phyloP scores from a whole-genome alignment of 2,329 filamentous ascomycete species.

The Cladophialophora carrionii region DNA sequence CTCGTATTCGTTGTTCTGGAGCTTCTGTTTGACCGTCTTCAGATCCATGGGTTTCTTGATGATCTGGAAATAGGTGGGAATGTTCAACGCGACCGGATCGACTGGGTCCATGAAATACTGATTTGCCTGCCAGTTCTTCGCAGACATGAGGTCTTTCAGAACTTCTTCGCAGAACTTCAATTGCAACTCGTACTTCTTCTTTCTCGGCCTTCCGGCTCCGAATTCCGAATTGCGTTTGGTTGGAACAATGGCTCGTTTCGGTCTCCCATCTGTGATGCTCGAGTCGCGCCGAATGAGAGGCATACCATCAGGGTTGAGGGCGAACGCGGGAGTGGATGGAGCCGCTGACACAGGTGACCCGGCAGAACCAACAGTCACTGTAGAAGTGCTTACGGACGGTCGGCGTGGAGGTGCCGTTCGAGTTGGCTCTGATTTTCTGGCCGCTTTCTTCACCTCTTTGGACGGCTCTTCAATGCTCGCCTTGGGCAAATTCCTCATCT shows the following conservation, averaged over 20 bases:
- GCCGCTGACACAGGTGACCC: conserved; percentile 52
- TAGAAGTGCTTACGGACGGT: conserved; percentile 49
- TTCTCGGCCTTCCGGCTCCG: conserved; percentile 78
- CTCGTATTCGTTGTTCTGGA: conserved; percentile 76
- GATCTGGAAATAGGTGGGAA: conserved; percentile 87
- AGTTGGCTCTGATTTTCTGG: conserved; percentile 46
- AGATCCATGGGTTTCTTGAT: conserved; percentile 98
- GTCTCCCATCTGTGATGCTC: conserved; percentile 74
- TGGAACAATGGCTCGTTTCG: conserved; percentile 91
- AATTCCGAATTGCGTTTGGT: conserved; percentile 95
- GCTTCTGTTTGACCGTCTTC: conserved; percentile 75
- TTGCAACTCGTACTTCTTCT: conserved; percentile 85
- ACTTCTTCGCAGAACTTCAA: conserved; percentile 87
- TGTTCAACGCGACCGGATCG: conserved; percentile 90
- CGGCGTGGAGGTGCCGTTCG: conserved; percentile 53
- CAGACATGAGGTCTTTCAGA: conserved; percentile 74
- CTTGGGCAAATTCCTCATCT: conserved; percentile 63
- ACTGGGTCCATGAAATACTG: conserved; percentile 80
- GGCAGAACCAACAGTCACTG: conserved; percentile 40
- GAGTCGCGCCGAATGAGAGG: conserved; percentile 86
- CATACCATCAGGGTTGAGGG: conserved; percentile 74
- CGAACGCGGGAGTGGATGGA: conserved; percentile 64
- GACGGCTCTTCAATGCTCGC: conserved; percentile 61
- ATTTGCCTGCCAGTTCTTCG: conserved; percentile 69
- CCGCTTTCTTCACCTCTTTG: conserved; percentile 64